These are phyloP conservation scores for Alternaria sp. DNA, from an alignment of 2,329 filamentous ascomycete species.

Conservation along the genomic window DNA sequence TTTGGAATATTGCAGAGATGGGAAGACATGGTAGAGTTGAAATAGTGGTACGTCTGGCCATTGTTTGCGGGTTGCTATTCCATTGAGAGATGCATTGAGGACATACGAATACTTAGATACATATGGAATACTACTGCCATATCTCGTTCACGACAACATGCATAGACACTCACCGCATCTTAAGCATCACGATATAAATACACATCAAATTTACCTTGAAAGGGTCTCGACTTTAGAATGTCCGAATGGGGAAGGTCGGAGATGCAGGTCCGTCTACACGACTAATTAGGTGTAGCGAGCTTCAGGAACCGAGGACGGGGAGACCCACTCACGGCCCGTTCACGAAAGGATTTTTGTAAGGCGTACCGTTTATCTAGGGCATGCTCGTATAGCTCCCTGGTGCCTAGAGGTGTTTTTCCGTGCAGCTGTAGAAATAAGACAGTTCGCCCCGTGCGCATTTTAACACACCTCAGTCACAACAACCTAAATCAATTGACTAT, in stretches of 20 bases:
- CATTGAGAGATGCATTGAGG: not conserved
- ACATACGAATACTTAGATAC: not conserved
- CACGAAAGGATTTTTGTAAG: slow-evolving; percentile 6
- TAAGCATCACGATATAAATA: not conserved
- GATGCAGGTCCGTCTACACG: not conserved
- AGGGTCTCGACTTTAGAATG: not conserved
- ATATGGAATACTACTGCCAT: not conserved
- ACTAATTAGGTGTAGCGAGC: not conserved
- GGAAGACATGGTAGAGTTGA: not conserved
- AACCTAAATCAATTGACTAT: slow-evolving; percentile 1
- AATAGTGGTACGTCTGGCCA: not conserved
- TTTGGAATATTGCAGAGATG: not conserved
- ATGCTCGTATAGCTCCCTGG: slow-evolving; percentile 11
- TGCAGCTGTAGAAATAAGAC: not conserved
- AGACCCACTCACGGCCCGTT: not conserved
- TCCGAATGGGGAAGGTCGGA: not conserved
- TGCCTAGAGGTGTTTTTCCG: slow-evolving; percentile 5
- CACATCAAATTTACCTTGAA: not conserved
- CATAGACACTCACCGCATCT: not conserved
- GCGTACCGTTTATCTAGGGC: slow-evolving; percentile 14
- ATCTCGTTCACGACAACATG: not conserved
- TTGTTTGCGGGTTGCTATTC: not conserved
- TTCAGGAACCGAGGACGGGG: not conserved
- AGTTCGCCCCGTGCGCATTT: not conserved
- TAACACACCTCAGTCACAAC: not conserved